Conservation (phyloP, 2,329 filamentous ascomycete species). For the Blastomyces percursus region DNA sequence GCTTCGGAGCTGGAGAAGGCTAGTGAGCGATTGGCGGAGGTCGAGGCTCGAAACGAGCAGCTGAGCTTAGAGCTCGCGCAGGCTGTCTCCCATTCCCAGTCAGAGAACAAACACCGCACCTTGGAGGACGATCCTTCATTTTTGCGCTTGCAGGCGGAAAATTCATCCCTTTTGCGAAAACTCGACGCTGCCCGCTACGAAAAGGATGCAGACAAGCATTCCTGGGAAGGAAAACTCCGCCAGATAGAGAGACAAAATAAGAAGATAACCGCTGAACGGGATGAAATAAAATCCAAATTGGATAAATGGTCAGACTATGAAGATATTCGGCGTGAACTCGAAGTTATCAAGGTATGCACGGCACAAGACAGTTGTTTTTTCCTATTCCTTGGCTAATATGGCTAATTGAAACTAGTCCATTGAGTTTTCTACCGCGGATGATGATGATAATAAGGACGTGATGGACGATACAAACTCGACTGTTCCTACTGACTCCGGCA, state of each 20-base stretch:
- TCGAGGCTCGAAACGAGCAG: slow-evolving; percentile 91
- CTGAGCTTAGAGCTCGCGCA: slow-evolving; percentile 83
- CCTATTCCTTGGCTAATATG: slow-evolving; percentile 3
- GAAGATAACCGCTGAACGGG: slow-evolving; percentile 67
- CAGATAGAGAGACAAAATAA: slow-evolving; percentile 68
- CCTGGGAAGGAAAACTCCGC: slow-evolving; percentile 63
- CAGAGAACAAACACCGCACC: slow-evolving; percentile 46
- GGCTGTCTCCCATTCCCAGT: slow-evolving; percentile 60
- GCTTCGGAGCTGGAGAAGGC: slow-evolving; percentile 85
- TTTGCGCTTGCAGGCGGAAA: slow-evolving; percentile 81
- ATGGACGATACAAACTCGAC: slow-evolving; percentile 18
- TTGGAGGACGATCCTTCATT: slow-evolving; percentile 85
- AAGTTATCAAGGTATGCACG: slow-evolving; percentile 63
- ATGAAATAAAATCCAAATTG: slow-evolving; percentile 66
- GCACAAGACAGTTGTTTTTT: neutral
- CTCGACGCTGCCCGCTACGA: slow-evolving; percentile 75
- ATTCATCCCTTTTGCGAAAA: slow-evolving; percentile 80
- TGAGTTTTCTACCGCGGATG: slow-evolving; percentile 78
- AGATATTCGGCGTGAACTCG: slow-evolving; percentile 88
- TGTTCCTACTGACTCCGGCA: slow-evolving; percentile 41
- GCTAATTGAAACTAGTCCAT: slow-evolving; percentile 51
- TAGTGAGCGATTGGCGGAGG: slow-evolving; percentile 72
- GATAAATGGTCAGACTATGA: slow-evolving; percentile 91
- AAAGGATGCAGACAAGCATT: slow-evolving; percentile 66
- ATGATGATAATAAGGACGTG: slow-evolving; percentile 50